Evolutionary conservation across 2,329 filamentous ascomycete species (phyloP).

Genomic region (Penicillium sp.): DNA sequence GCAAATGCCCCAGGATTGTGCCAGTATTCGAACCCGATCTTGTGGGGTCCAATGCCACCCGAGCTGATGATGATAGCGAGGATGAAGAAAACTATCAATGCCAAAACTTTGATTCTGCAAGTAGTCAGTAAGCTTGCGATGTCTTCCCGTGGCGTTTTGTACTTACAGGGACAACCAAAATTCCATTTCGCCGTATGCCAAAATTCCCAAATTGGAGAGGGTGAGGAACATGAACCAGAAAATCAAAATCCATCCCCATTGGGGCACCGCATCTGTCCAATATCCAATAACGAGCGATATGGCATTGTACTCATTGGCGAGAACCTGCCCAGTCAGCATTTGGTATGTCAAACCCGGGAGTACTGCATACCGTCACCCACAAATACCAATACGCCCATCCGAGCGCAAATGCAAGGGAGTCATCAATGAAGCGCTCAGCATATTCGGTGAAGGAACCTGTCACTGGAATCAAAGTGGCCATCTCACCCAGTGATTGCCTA

Average conservation of each 20-base stretch:
- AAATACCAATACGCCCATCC: conserved; percentile 69
- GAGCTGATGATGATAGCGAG: conserved; percentile 36
- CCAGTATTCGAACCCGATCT: conserved; percentile 42
- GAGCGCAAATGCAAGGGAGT: conserved; percentile 67
- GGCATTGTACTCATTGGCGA: conserved; percentile 50
- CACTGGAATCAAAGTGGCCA: conserved; percentile 72
- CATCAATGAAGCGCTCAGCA: conserved; percentile 70
- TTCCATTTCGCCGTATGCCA: conserved; percentile 57
- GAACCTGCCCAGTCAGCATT: conserved; percentile 19
- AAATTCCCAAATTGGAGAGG: conserved; percentile 43
- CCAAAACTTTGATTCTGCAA: conserved; percentile 34
- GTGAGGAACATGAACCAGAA: conserved; percentile 48
- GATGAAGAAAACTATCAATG: conserved; percentile 35
- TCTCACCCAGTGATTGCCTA: conserved; percentile 74
- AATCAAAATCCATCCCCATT: conserved; percentile 51
- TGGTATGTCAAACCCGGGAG: background rate
- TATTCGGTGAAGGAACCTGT: conserved; percentile 72
- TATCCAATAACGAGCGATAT: conserved; percentile 48
- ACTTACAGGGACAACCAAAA: conserved; percentile 43
- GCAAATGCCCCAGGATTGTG: conserved; percentile 36
- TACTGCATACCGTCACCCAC: conserved; percentile 41
- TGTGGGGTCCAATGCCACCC: conserved; percentile 31
- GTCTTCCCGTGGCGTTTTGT: background rate
- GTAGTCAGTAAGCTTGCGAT: conserved; percentile 2
- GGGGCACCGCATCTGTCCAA: conserved; percentile 47